Evolutionary conservation across 2,329 filamentous ascomycete genomes (phyloP).

Genomic region (Venturia pyrina): DNA sequence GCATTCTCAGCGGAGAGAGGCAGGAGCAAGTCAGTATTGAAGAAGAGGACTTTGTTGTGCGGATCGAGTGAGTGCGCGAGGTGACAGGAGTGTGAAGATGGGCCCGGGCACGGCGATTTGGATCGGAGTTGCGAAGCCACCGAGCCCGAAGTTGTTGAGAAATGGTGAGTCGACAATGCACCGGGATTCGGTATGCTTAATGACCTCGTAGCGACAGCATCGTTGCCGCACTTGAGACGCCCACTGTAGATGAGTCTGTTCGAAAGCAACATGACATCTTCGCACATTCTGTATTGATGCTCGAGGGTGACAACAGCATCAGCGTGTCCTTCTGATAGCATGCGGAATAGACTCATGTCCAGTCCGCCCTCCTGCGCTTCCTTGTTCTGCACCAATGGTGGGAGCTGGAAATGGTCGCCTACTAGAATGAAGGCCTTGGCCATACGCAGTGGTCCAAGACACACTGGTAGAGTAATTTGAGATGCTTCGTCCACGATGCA

Average conservation of each 20-base stretch:
- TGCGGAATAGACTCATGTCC: constrained; percentile 87
- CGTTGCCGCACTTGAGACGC: constrained; percentile 77
- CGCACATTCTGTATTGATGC: constrained; percentile 97
- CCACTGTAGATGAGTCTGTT: constrained; percentile 93
- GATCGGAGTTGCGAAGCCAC: constrained; percentile 23
- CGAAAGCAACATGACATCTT: constrained; percentile 89
- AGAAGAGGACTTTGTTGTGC: constrained; percentile 65
- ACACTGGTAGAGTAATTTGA: constrained; percentile 92
- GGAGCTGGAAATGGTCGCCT: constrained; percentile 92
- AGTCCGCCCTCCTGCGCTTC: constrained; percentile 76
- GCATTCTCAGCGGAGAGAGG: constrained; percentile 58
- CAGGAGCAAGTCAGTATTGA: constrained; percentile 74
- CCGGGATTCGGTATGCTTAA: constrained; percentile 54
- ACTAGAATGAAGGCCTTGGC: constrained; percentile 89
- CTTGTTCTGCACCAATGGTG: constrained; percentile 87
- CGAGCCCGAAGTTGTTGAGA: constrained; percentile 16
- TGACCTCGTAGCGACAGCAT: constrained; percentile 58
- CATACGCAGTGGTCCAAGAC: constrained; percentile 86
- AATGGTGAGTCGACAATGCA: constrained; percentile 42
- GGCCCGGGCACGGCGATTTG: constrained; percentile 33
- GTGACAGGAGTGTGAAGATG: constrained; percentile 54
- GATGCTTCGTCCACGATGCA: constrained; percentile 98
- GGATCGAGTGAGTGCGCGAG: constrained; percentile 62
- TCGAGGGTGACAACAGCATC: constrained; percentile 82
- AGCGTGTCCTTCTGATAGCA: constrained; percentile 81